Evolutionary conservation across 106 monocot species (phyloP).

Genomic region (Hemerocallis citrina): DNA sequence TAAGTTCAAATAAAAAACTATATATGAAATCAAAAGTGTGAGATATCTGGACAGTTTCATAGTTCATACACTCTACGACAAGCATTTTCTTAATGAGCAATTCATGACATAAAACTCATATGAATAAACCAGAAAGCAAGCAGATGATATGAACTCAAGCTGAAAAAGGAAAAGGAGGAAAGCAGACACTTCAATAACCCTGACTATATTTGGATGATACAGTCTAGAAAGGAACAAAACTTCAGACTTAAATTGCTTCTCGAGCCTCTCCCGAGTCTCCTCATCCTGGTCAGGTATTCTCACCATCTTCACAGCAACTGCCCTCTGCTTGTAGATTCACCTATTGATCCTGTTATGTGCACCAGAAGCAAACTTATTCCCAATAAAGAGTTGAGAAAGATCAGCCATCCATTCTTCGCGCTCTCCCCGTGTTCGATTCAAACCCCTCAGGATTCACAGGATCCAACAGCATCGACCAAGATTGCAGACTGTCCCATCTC

Average conservation of each 20-base stretch:
- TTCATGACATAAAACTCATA: not conserved
- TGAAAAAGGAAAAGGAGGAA: too few relatives aligned
- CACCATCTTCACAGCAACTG: slow-evolving; percentile 85
- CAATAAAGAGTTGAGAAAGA: slow-evolving; percentile 80
- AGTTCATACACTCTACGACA: too few relatives aligned
- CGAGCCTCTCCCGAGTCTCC: not conserved
- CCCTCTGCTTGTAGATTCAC: slow-evolving; percentile 81
- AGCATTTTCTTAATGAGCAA: not conserved
- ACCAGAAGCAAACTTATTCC: slow-evolving; percentile 89
- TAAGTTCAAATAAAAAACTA: too few relatives aligned
- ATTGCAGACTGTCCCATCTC: slow-evolving; percentile 70
- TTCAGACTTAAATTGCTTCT: slow-evolving; percentile 42
- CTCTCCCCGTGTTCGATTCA: slow-evolving; percentile 9
- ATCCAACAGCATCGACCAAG: slow-evolving; percentile 86
- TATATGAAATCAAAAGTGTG: too few relatives aligned
- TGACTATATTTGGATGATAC: slow-evolving; percentile 87
- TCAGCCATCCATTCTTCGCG: slow-evolving; percentile 85
- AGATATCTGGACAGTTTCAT: too few relatives aligned
- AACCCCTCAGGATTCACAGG: slow-evolving; percentile 20
- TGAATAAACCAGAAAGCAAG: not conserved
- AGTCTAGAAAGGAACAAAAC: slow-evolving; percentile 72
- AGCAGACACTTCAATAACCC: slow-evolving; percentile 29
- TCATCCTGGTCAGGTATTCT: slow-evolving; percentile 57
- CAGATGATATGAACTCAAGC: not conserved
- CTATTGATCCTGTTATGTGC: slow-evolving; percentile 82